Base-by-base conservation (phyloP, 352 stramenopile genomes). In the Phytophthora nicotianae region DNA sequence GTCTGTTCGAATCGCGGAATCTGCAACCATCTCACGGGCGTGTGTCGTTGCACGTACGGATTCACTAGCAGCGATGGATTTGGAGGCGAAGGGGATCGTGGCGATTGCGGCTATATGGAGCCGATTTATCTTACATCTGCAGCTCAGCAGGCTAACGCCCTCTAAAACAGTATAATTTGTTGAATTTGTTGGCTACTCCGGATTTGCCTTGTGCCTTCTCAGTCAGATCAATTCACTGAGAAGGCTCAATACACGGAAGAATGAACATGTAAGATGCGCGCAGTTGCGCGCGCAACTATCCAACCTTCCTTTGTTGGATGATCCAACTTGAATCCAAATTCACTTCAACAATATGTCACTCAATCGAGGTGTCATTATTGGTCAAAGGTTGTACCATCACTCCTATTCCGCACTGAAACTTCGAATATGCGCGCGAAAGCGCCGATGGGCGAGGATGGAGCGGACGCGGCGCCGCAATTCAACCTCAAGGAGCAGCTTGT, bases 61-160 rank as follows among this genome's bases (percentile, higher is more conserved):
- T 95, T 92, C 62, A 90, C 72, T 16, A 92, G 80, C 54, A 93
- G 82, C 49, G 83, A 95, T 42, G 85, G 85, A 23, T 79, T 80
- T 48, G 93, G 90, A 23, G 87, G 85, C 20, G 81, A 86, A 63
- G 93, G 93, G 17, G 79, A 74, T 21, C 79, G 93, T 19, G 95
- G 93, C 16, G 94, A 98, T 65, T 98, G 96, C 65, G 94, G 94
- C 3, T 97, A 90, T 71, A 77, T 76, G 62, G 81, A 90, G 33
- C 75, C 77, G 5, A 69, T 92, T 45, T 92, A 90, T 50, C 50
- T 92, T 42, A 89, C 86, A 23, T 89, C 81, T 51, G 81, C 81
- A 0, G 83, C 77, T 47, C 77, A 84, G 51, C 64, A 85, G 10
- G 83, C 79, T 9, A 90, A 90, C 45, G 68, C 81, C 50, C 58